These are phyloP conservation scores for Xerocomus cyaneibrunnescens DNA, from an alignment of 1,284 basidiomycete genomes.

Conservation along the genomic window DNA sequence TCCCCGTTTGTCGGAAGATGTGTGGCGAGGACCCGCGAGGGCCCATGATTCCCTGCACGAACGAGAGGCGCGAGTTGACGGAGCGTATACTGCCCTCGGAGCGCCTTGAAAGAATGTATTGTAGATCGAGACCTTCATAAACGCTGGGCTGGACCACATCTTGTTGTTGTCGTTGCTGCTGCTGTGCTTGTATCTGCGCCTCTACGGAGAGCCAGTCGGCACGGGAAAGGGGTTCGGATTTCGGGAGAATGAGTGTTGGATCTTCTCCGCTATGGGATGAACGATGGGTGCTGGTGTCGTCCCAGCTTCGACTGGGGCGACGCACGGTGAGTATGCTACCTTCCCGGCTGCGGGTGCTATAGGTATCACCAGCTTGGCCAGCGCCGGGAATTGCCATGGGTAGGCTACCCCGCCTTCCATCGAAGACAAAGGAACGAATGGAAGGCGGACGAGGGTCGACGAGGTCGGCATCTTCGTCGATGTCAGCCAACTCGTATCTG, in stretches of 20 bases:
- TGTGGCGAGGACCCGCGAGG: conserved; percentile 17
- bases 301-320: conserved; percentile 52
- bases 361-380: conserved; percentile 17
- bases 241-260: conserved; percentile 41
- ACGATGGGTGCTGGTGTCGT: conserved; percentile 41
- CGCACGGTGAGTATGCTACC: conserved; percentile 50
- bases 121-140: conserved; percentile 44
- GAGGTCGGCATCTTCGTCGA: conserved; percentile 34
- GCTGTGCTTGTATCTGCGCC: conserved; percentile 24
- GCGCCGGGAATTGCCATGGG: conserved; percentile 46
- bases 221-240: conserved; percentile 39
- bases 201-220: conserved; percentile 47
- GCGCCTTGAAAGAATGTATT: conserved; percentile 42
- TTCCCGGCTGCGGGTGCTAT: conserved; percentile 43
- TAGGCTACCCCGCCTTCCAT: conserved; percentile 42
- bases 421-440: conserved; percentile 16
- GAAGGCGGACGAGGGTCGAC: conserved; percentile 20
- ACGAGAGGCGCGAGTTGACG: conserved; percentile 39
- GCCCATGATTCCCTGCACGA: conserved; percentile 27
- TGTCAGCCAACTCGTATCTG: conserved; percentile 39
- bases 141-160: conserved; percentile 8
- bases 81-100: conserved; percentile 34
- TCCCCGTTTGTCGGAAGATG: conserved; percentile 42
- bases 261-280: conserved; percentile 29
- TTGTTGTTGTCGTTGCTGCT: conserved; percentile 7